A percentile compares a stretch with the other conserved stretches of the same genome.
Conservation (phyloP, 2,329 filamentous ascomycete species). For the Dothideomycetidae sp. region DNA sequence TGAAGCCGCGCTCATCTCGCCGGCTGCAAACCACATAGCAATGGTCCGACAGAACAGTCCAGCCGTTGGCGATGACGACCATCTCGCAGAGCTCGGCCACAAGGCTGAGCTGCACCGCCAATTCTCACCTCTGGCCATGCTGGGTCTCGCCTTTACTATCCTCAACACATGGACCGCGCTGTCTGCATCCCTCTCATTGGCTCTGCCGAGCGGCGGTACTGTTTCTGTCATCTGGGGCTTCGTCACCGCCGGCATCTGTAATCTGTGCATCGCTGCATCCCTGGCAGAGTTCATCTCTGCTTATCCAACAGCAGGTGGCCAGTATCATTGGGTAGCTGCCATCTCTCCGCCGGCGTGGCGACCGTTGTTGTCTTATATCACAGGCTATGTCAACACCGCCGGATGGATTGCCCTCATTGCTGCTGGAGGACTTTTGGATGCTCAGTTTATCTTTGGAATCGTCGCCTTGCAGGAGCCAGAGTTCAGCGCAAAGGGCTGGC, state of each 20-base stretch:
- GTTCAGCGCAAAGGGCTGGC: slow-evolving; percentile 48
- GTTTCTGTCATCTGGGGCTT: slow-evolving; percentile 60
- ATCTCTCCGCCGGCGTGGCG: slow-evolving; percentile 47
- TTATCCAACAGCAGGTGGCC: slow-evolving; percentile 32
- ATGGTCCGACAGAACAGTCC: too few relatives aligned
- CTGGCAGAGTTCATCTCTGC: slow-evolving; percentile 52
- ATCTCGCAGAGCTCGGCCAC: slow-evolving; percentile 43
- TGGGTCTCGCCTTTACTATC: slow-evolving; percentile 48
- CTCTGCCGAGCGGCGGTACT: slow-evolving; percentile 56
- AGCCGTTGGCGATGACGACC: slow-evolving; percentile 29
- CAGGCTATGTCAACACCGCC: slow-evolving; percentile 60
- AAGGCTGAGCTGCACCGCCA: slow-evolving; percentile 44
- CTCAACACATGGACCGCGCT: slow-evolving; percentile 50
- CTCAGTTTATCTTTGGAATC: slow-evolving; percentile 51
- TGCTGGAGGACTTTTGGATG: slow-evolving; percentile 52
- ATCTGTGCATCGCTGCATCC: slow-evolving; percentile 53
- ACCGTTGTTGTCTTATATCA: slow-evolving; percentile 52
- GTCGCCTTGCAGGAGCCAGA: slow-evolving; percentile 46
- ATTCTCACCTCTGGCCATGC: slow-evolving; percentile 45
- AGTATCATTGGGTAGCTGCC: slow-evolving; percentile 58
- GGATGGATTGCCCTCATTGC: slow-evolving; percentile 58
- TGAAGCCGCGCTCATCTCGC: too few relatives aligned
- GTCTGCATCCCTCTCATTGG: slow-evolving; percentile 43
- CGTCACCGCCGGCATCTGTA: slow-evolving; percentile 46
- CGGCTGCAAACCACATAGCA: too few relatives aligned